phyloP scores from a whole-genome alignment of 1,284 basidiomycete genomes.

The Ganoderma lucidum region DNA sequence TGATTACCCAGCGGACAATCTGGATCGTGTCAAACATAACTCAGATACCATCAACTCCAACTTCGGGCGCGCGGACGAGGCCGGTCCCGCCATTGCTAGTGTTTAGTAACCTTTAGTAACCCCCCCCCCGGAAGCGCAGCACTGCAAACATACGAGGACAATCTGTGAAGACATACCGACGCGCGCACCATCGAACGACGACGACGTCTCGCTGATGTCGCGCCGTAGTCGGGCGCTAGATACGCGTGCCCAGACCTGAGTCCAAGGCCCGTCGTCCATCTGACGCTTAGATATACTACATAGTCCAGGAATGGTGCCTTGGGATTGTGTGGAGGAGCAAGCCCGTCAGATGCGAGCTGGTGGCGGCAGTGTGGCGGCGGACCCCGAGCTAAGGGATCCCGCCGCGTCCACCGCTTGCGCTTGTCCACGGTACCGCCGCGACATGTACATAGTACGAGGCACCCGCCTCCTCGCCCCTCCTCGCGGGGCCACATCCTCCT shows the following conservation, averaged over 20 bases:
- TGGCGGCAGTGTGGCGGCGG: background rate
- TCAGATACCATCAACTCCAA: background rate
- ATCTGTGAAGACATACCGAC: background rate
- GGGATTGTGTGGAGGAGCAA: background rate
- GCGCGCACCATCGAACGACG: background rate
- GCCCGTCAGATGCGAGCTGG: background rate
- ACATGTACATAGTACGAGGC: background rate
- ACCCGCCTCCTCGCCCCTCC: background rate
- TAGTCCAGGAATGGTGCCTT: background rate
- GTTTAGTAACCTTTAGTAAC: background rate
- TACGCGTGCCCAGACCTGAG: background rate
- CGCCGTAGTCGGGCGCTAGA: background rate
- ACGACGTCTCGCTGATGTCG: background rate
- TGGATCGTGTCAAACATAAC: background rate
- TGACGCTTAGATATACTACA: background rate
- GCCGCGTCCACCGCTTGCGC: no score
- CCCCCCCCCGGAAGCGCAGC: no score
- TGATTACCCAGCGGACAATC: background rate
- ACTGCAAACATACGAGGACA: background rate
- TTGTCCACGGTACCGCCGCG: no score
- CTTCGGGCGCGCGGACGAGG: background rate
- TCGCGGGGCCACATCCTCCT: background rate
- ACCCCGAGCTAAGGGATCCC: background rate
- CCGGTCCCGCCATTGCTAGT: background rate
- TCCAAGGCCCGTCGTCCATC: background rate